Evolutionary conservation across 192 early-diverging fungal species (phyloP).

Genomic region (Backusella mclennaniae): DNA sequence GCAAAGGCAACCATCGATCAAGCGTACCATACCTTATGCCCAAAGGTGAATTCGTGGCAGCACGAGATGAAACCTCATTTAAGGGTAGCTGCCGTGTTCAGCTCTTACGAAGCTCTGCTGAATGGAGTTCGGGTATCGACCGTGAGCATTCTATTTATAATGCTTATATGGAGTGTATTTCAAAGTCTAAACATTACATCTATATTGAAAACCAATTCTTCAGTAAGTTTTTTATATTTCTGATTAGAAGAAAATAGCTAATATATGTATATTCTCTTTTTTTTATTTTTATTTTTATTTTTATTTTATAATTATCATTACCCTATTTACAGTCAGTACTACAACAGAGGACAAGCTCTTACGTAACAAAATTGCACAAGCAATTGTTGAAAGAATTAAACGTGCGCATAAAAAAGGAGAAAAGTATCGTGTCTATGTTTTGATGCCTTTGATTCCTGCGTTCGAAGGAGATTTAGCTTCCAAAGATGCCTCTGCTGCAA

Average conservation of each 20-base stretch:
- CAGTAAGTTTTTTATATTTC: constrained; percentile 38
- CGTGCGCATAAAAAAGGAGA: constrained; percentile 63
- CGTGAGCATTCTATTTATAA: constrained; percentile 70
- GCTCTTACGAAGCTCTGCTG: constrained; percentile 60
- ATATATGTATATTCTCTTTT: background rate
- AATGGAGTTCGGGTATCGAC: constrained; percentile 68
- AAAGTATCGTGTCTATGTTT: constrained; percentile 72
- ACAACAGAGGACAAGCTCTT: constrained; percentile 23
- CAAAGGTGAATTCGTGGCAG: constrained; percentile 70
- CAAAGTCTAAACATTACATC: constrained; percentile 42
- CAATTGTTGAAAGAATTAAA: constrained; percentile 71
- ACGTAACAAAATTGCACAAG: constrained; percentile 39
- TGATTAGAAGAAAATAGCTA: background rate
- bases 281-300: too few species aligned
- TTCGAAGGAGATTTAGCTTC: constrained; percentile 81
- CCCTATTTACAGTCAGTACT: constrained; percentile 9
- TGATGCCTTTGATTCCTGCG: constrained; percentile 87
- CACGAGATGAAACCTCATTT: constrained; percentile 53
- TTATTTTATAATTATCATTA: too few species aligned
- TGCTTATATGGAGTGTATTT: constrained; percentile 59
- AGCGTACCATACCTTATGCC: constrained; percentile 67
- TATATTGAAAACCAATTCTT: constrained; percentile 97
- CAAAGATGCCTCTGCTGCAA: constrained; percentile 63
- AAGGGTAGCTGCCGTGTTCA: constrained; percentile 65
- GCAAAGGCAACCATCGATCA: constrained; percentile 59